Conservation (phyloP, 768 basidiomycete genomes). For the Lactifluus subvellereus region DNA sequence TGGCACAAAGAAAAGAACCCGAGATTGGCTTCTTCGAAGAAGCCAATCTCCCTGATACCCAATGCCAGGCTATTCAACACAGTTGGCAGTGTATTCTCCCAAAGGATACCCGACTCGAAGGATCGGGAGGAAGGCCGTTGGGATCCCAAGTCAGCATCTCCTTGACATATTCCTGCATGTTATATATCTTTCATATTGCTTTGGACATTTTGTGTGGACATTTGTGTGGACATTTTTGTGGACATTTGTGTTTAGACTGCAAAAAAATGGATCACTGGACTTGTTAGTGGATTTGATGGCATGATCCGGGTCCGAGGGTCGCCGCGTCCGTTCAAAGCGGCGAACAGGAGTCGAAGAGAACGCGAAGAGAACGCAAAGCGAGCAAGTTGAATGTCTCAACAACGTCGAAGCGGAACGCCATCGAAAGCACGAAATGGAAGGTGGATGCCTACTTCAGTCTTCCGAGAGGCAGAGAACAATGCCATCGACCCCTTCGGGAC, state of each 20-base stretch:
- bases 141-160: not conserved
- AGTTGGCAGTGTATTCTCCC: not conserved
- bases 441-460: not conserved
- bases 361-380: too few relatives aligned
- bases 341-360: not conserved
- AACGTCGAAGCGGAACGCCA: too few relatives aligned
- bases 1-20: not conserved
- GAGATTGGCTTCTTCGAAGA: not conserved
- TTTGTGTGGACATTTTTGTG: not conserved
- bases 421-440: not conserved
- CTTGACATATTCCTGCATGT: not conserved
- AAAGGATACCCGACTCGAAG: not conserved
- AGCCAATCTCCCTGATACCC: not conserved
- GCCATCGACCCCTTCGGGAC: not conserved
- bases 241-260: not conserved
- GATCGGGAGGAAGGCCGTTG: not conserved
- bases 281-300: not conserved
- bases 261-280: not conserved
- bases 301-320: not conserved
- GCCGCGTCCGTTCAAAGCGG: not conserved
- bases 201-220: not conserved
- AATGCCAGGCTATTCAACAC: not conserved
- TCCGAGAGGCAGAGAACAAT: not conserved
- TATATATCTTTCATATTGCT: not conserved
- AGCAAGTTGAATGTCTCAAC: too few relatives aligned